Percentiles rank a stretch among this genome's conserved stretches.
Conservation (phyloP, 2,329 filamentous ascomycete species). For the Cladophialophora chaetospira region DNA sequence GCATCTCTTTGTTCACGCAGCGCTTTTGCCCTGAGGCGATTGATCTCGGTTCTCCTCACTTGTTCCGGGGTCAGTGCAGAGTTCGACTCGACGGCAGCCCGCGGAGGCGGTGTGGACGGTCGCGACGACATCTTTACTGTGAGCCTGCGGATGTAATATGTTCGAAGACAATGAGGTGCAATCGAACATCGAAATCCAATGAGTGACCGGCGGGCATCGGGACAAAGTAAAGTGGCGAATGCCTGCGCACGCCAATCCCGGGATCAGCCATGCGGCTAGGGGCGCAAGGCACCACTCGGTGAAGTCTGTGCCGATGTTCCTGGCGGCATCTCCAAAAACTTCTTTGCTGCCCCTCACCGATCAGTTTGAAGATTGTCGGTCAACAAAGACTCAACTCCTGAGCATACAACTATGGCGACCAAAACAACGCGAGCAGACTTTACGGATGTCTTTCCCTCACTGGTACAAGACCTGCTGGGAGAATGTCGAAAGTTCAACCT, state of each 20-base stretch:
- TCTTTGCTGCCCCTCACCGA: slow-evolving; percentile 6
- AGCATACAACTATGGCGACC: slow-evolving; percentile 60
- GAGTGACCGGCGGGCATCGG: background rate
- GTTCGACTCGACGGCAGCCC: slow-evolving; percentile 40
- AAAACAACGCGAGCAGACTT: slow-evolving; percentile 74
- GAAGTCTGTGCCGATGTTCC: slow-evolving; percentile 3
- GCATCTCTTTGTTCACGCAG: slow-evolving; percentile 73
- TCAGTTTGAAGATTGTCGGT: slow-evolving; percentile 13
- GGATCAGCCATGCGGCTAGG: slow-evolving; percentile 1
- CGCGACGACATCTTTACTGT: slow-evolving; percentile 36
- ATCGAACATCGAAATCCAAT: background rate
- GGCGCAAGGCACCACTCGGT: slow-evolving; percentile 24
- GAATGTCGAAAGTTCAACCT: slow-evolving; percentile 81
- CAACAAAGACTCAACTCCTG: slow-evolving; percentile 9
- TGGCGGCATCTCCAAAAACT: slow-evolving; percentile 11
- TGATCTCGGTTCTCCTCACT: slow-evolving; percentile 73
- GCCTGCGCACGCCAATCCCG: background rate
- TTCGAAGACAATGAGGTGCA: too few relatives aligned
- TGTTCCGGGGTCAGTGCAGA: slow-evolving; percentile 62
- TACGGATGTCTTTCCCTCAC: slow-evolving; percentile 82
- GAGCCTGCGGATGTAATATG: too few relatives aligned
- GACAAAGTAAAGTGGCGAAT: background rate
- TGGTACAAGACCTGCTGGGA: slow-evolving; percentile 78
- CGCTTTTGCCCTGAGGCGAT: slow-evolving; percentile 84
- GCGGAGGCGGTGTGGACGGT: slow-evolving; percentile 50